phyloP scores from a whole-genome alignment of 164 flowering plant species.

The Piper longum region DNA sequence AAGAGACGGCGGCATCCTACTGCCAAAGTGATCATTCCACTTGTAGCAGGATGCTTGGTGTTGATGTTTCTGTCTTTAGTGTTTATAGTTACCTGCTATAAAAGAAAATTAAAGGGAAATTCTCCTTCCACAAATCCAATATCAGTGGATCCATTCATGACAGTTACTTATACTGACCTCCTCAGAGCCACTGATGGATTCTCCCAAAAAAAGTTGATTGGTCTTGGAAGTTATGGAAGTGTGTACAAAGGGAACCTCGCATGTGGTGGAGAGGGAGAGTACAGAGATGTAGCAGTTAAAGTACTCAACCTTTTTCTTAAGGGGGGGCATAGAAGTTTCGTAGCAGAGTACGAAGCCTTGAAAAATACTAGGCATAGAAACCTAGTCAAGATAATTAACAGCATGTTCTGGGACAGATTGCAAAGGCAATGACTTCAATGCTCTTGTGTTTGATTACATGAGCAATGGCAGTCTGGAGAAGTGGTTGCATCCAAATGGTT shows the following conservation, averaged over 20 bases:
- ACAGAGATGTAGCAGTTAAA: constrained; percentile 1
- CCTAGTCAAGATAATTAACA: constrained; percentile 21
- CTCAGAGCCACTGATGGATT: constrained; percentile 1
- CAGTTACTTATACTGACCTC: constrained; percentile 2
- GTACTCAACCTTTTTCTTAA: constrained; percentile 12
- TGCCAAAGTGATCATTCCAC: too few relatives aligned
- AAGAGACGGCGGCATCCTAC: too few relatives aligned
- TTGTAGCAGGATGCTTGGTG: not conserved
- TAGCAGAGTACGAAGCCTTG: constrained; percentile 19
- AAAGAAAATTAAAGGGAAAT: not conserved
- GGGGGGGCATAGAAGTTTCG: constrained; percentile 20
- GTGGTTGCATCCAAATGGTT: constrained; percentile 2
- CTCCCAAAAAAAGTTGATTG: constrained; percentile 3
- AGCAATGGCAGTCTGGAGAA: constrained; percentile 7
- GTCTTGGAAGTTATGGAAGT: constrained; percentile 3
- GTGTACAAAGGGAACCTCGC: constrained; percentile 4
- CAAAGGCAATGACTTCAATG: constrained; percentile 20
- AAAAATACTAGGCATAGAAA: constrained; percentile 21
- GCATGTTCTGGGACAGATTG: constrained; percentile 17
- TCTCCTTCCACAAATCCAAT: not conserved
- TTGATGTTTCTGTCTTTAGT: not conserved
- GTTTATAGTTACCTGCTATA: not conserved
- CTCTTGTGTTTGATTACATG: constrained; percentile 6
- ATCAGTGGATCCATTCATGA: not conserved
- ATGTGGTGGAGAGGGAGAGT: not conserved